These are phyloP conservation scores for Cryptococcus floricola DNA, from an alignment of 1,284 basidiomycete species.

Conservation along the genomic window DNA sequence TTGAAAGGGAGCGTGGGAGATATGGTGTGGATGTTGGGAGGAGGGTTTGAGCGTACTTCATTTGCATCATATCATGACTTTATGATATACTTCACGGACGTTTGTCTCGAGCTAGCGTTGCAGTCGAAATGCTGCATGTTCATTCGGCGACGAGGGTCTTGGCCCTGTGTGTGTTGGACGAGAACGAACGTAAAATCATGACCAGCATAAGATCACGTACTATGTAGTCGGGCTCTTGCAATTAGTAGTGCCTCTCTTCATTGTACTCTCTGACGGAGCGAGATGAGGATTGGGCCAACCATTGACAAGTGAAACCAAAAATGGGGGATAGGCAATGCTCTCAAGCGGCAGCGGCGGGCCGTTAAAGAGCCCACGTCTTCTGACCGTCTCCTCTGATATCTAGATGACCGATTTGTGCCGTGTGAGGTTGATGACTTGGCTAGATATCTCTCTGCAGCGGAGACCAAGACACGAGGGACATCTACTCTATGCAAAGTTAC, in stretches of 20 bases:
- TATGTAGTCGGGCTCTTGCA: neutral
- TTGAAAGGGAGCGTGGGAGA: conserved; percentile 47
- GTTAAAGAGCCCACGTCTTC: no score
- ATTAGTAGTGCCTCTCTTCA: neutral
- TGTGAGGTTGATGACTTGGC: no score
- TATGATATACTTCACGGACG: no score
- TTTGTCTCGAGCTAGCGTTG: neutral
- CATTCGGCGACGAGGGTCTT: no score
- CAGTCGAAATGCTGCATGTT: neutral
- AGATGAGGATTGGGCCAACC: no score
- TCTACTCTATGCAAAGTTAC: conserved; percentile 3
- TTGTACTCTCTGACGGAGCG: no score
- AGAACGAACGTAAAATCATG: neutral
- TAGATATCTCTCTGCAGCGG: neutral
- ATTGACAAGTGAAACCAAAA: no score
- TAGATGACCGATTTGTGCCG: no score
- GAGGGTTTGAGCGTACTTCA: conserved; percentile 19
- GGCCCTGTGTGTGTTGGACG: no score
- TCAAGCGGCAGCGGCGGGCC: no score
- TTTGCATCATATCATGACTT: neutral
- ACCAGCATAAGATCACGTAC: neutral
- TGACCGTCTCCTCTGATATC: no score
- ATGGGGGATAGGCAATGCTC: no score
- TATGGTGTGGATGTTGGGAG: conserved; percentile 46
- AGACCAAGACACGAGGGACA: neutral